Conservation (phyloP, 1,139 yeast genomes). For the Hanseniaspora sp. region DNA sequence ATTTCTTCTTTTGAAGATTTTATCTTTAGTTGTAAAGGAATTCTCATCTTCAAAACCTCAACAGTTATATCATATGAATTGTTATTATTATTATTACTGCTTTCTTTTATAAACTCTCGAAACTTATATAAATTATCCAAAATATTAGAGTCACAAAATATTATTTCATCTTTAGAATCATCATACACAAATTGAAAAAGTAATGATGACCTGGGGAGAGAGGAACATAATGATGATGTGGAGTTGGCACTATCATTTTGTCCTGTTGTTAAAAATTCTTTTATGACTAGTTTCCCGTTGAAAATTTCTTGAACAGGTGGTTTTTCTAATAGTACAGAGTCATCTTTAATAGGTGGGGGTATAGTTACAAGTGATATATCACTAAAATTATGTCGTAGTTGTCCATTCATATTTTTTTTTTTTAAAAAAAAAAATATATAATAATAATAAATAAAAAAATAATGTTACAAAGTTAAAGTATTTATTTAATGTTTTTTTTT, state of each 20-base stretch:
- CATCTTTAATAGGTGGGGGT: constrained; percentile 6
- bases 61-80: constrained; percentile 3
- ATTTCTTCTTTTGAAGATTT: constrained; percentile 19
- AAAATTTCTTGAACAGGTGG: constrained; percentile 10
- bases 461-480: not conserved
- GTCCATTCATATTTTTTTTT: not conserved
- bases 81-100: not conserved
- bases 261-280: constrained; percentile 1
- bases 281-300: not conserved
- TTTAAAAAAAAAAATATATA: too few species aligned
- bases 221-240: not conserved
- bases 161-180: not conserved
- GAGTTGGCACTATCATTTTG: not conserved
- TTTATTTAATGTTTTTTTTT: too few species aligned
- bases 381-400: constrained; percentile 12
- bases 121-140: constrained; percentile 11
- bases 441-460: too few species aligned
- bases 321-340: not conserved
- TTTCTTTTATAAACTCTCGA: constrained; percentile 6
- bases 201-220: constrained; percentile 9
- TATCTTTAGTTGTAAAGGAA: constrained; percentile 22
- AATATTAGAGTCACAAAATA: constrained; percentile 2
- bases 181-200: constrained; percentile 11
- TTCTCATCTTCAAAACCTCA: constrained; percentile 15
- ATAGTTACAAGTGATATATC: constrained; percentile 3